These are phyloP conservation scores for Penicillium sp. DNA, from an alignment of 2,329 filamentous ascomycete genomes.

Conservation along the genomic window DNA sequence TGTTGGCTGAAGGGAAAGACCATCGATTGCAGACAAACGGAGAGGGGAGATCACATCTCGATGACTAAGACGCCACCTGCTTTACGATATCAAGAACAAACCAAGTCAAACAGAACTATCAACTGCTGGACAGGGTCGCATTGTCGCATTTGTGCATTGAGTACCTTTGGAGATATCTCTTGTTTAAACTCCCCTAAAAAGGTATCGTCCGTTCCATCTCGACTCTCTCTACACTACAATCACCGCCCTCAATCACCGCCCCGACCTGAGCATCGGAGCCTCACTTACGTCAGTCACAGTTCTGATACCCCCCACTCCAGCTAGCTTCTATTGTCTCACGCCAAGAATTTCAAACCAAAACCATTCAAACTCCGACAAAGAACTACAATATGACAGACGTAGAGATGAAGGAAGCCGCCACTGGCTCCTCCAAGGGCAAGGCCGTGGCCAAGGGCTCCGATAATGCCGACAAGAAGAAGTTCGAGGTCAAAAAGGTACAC, in stretches of 20 bases:
- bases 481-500: constrained; percentile 95
- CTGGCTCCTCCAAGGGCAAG: constrained; percentile 52
- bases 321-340: constrained; percentile 5
- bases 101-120: constrained; percentile 15
- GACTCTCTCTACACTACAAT: neutral
- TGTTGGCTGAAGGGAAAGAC: constrained; percentile 15
- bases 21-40: constrained; percentile 6
- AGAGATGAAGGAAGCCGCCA: constrained; percentile 81
- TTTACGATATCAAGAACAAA: constrained; percentile 18
- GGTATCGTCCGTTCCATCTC: neutral
- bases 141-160: neutral
- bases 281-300: constrained; percentile 12
- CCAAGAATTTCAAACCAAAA: constrained; percentile 7
- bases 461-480: constrained; percentile 78
- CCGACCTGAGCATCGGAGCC: constrained; percentile 1
- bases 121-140: neutral
- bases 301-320: constrained; percentile 7
- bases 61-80: constrained; percentile 27
- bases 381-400: constrained; percentile 76
- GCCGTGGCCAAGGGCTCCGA: constrained; percentile 55
- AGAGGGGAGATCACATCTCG: constrained; percentile 12
- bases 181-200: neutral
- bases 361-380: neutral
- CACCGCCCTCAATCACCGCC: constrained; percentile 2
- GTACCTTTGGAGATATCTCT: constrained; percentile 4